These are phyloP conservation scores for Colletotrichum sp. DNA, from an alignment of 2,329 filamentous ascomycete genomes.

Conservation along the genomic window DNA sequence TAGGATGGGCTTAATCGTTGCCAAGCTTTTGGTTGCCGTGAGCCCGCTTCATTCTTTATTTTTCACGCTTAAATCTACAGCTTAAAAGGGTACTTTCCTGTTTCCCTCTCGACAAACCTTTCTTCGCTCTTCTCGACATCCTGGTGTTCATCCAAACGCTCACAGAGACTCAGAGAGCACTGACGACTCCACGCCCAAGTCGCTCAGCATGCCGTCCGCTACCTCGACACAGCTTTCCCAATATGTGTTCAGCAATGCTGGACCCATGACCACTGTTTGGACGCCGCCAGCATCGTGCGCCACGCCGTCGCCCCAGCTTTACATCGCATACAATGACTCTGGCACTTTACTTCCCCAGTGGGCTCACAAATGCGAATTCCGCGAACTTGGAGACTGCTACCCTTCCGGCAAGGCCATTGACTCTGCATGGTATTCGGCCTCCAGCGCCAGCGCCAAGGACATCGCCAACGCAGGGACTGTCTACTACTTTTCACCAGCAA, in stretches of 20 bases:
- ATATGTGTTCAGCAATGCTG: slow-evolving; percentile 8
- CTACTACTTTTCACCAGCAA: slow-evolving; percentile 27
- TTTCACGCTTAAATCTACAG: neutral
- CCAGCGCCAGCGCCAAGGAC: too few species aligned
- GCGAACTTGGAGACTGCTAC: slow-evolving; percentile 22
- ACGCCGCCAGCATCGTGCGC: slow-evolving; percentile 17
- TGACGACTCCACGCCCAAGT: neutral
- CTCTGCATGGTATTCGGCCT: neutral
- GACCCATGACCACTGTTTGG: slow-evolving; percentile 24
- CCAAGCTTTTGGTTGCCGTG: neutral
- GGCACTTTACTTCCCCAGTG: neutral
- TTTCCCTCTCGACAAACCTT: neutral
- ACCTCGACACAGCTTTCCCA: neutral
- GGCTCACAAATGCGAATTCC: neutral
- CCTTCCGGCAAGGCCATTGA: slow-evolving; percentile 26
- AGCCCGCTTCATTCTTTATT: neutral
- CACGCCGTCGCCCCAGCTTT: neutral
- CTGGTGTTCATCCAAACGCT: neutral
- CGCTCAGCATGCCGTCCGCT: neutral
- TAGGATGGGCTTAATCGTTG: neutral
- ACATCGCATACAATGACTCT: neutral
- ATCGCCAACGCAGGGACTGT: neutral
- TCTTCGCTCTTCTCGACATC: neutral
- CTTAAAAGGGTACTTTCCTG: neutral
- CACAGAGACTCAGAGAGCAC: neutral